A percentile compares a stretch with the other conserved stretches of the same genome.
phyloP scores from a whole-genome alignment of 192 early-diverging fungal species.

The Rhizoclosmatium globosum region DNA sequence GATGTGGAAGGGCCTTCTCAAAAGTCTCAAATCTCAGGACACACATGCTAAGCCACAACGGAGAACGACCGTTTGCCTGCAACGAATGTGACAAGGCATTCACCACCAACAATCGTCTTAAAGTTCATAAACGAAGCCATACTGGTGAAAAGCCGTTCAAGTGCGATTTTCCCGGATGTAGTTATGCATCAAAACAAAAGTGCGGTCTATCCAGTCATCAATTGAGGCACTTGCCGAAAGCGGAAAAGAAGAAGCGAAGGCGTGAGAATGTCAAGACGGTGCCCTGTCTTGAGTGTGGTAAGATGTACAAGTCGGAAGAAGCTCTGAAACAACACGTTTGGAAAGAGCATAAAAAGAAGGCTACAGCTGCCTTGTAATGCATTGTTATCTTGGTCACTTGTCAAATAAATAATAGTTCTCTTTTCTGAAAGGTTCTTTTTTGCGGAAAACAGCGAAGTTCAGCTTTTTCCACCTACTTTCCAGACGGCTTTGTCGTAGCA shows the following conservation, averaged over 20 bases:
- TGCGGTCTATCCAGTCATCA: neutral
- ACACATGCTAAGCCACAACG: conserved; percentile 1
- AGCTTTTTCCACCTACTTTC: no score
- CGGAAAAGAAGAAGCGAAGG: neutral
- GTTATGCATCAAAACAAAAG: neutral
- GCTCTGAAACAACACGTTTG: neutral
- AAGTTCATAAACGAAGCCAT: neutral
- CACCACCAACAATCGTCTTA: conserved; percentile 13
- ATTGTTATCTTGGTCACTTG: no score
- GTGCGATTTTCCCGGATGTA: conserved; percentile 11
- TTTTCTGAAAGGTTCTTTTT: no score
- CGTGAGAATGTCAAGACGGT: no score
- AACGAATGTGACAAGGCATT: neutral
- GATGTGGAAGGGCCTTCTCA: neutral
- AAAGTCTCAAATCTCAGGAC: neutral
- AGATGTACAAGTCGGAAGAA: neutral
- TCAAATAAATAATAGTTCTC: no score
- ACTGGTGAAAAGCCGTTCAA: conserved; percentile 11
- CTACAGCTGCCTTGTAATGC: no score
- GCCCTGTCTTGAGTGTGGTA: neutral
- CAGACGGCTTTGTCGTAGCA: no score
- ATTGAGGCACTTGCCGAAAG: neutral
- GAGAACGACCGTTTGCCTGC: neutral
- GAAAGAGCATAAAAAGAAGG: neutral
- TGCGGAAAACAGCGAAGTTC: no score